Conservation (phyloP, 2,329 filamentous ascomycete species). For the Paracoccidioides lutzii region DNA sequence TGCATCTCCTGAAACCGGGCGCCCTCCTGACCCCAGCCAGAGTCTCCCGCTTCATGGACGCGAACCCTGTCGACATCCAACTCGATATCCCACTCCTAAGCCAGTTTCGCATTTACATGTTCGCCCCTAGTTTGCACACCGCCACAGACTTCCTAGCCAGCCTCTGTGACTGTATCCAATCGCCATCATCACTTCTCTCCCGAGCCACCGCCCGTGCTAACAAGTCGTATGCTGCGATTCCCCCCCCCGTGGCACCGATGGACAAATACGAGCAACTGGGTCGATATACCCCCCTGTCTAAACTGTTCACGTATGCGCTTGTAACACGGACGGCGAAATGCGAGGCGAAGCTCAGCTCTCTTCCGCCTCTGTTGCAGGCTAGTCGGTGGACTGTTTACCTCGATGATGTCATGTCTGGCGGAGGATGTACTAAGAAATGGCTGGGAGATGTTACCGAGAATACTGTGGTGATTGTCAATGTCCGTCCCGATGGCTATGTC, state of each 20-base stretch:
- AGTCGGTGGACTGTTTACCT: conserved; percentile 62
- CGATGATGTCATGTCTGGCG: conserved; percentile 46
- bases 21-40: conserved; percentile 50
- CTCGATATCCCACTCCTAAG: conserved; percentile 65
- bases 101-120: conserved; percentile 63
- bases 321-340: conserved; percentile 54
- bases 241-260: conserved; percentile 43
- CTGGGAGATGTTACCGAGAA: conserved; percentile 44
- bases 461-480: conserved; percentile 52
- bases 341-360: conserved; percentile 51
- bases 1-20: conserved; percentile 28
- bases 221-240: conserved; percentile 48
- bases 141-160: conserved; percentile 46
- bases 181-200: conserved; percentile 43
- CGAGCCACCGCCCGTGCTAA: conserved; percentile 47
- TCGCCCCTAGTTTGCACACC: conserved; percentile 49
- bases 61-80: conserved; percentile 65
- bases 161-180: conserved; percentile 44
- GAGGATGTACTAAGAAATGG: conserved; percentile 54
- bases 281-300: conserved; percentile 55
- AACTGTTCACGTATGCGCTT: conserved; percentile 55
- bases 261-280: conserved; percentile 56
- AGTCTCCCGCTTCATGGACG: conserved; percentile 62
- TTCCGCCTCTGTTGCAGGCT: conserved; percentile 49
- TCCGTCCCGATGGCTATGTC: conserved; percentile 62